Percentiles rank a stretch among this genome's conserved stretches.
These are phyloP conservation scores for Penicillium cataractarum DNA, from an alignment of 495 filamentous ascomycete genomes.

Conservation along the genomic window DNA sequence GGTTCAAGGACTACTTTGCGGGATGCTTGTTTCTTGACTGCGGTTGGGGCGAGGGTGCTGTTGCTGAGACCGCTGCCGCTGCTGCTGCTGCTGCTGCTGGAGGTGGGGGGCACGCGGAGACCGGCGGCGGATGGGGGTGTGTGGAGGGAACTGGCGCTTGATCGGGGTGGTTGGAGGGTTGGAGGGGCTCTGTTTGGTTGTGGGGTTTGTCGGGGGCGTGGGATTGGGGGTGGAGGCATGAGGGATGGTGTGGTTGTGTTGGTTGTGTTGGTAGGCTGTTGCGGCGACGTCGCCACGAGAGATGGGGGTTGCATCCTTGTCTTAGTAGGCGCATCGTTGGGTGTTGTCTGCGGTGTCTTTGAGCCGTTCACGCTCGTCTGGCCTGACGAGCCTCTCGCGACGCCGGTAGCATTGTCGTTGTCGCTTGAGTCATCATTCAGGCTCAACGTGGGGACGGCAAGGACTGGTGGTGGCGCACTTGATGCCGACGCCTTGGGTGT, in stretches of 20 bases:
- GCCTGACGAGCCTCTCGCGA: conserved; percentile 13
- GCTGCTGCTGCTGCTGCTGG: conserved; percentile 31
- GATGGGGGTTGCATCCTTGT: conserved; percentile 23
- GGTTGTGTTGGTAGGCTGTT: conserved; percentile 16
- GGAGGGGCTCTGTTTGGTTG: conserved; percentile 24
- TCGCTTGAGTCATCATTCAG: conserved; percentile 26
- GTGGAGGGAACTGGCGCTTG: conserved; percentile 22
- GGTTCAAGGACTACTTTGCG: conserved; percentile 75
- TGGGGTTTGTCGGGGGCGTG: conserved; percentile 32
- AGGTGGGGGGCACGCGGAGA: conserved; percentile 33
- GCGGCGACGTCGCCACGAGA: conserved; percentile 18
- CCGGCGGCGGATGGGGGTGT: conserved; percentile 43
- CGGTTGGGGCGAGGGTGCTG: conserved; percentile 43
- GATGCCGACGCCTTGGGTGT: conserved; percentile 53
- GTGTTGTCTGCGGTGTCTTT: not conserved
- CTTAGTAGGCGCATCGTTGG: conserved; percentile 17
- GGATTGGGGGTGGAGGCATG: conserved; percentile 44
- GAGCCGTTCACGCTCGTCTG: conserved; percentile 18
- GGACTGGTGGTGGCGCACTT: conserved; percentile 25
- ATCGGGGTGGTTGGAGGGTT: conserved; percentile 16
- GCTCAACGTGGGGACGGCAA: conserved; percentile 40
- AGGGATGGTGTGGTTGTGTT: conserved; percentile 29
- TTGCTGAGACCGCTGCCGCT: conserved; percentile 35
- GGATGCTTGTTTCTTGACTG: conserved; percentile 43
- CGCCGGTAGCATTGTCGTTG: conserved; percentile 9